Percentiles rank a stretch among this genome's conserved stretches.
Conservation (phyloP, 495 filamentous ascomycete genomes). For the Penicillium manginii region DNA sequence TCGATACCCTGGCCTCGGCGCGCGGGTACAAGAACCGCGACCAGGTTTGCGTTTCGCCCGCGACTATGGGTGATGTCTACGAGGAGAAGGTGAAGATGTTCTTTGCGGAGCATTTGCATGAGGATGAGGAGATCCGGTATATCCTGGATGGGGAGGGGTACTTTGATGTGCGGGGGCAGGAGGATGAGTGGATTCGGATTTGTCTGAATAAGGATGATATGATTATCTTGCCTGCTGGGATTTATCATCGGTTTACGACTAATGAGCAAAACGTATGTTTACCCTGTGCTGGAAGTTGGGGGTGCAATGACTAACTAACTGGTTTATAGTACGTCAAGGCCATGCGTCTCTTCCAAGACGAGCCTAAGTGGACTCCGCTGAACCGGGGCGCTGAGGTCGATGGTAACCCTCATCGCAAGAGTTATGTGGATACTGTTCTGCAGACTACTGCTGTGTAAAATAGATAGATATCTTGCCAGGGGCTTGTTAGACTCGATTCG, state of each 20-base stretch:
- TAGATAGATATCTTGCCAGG: not conserved
- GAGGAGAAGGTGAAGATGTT: constrained; percentile 92
- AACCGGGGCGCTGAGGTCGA: constrained; percentile 82
- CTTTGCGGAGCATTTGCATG: constrained; percentile 94
- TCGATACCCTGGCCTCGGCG: constrained; percentile 71
- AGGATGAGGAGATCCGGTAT: constrained; percentile 99
- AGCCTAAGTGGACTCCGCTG: constrained; percentile 97
- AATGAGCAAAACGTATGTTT: constrained; percentile 82
- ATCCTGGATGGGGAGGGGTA: constrained; percentile 87
- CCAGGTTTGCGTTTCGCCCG: constrained; percentile 85
- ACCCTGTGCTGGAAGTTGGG: not conserved
- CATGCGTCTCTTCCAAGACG: constrained; percentile 97
- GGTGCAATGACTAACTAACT: constrained; percentile 13
- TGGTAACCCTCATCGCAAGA: constrained; percentile 73
- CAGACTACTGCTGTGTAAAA: constrained; percentile 23
- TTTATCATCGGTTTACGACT: constrained; percentile 97
- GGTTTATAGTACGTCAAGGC: constrained; percentile 82
- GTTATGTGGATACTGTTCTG: constrained; percentile 61
- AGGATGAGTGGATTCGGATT: constrained; percentile 86
- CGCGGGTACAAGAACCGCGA: constrained; percentile 95
- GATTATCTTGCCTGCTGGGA: constrained; percentile 92
- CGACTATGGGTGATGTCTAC: constrained; percentile 76
- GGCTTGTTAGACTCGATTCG: not conserved
- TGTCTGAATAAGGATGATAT: constrained; percentile 70
- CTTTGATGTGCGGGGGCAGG: constrained; percentile 81